These are phyloP conservation scores for Yamadazyma siamensis DNA, from an alignment of 1,139 yeast species.

Conservation along the genomic window DNA sequence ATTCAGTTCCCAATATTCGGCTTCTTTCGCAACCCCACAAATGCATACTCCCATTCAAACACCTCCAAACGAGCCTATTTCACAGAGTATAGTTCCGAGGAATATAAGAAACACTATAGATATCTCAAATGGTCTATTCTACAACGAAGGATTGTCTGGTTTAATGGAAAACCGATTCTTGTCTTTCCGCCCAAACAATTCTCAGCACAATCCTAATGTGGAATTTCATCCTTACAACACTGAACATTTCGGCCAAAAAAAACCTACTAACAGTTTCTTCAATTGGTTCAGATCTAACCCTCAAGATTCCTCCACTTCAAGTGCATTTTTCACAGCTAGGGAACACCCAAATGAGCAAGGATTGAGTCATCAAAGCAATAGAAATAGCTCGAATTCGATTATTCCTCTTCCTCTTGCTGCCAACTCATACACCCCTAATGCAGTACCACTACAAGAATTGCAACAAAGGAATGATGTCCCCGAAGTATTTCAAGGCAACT, in stretches of 20 bases:
- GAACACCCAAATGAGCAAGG: too few species aligned
- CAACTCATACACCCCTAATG: slow-evolving; percentile 19
- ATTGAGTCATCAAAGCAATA: slow-evolving; percentile 6
- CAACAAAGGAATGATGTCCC: neutral
- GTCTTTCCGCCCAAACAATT: slow-evolving; percentile 50
- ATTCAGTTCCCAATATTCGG: neutral
- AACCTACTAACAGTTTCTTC: slow-evolving; percentile 3
- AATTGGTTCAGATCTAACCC: slow-evolving; percentile 7
- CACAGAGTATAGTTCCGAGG: neutral
- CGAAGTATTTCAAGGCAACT: slow-evolving; percentile 17
- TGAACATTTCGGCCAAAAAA: slow-evolving; percentile 10
- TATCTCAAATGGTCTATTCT: neutral
- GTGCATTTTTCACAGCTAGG: neutral
- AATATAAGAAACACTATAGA: neutral
- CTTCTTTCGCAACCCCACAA: neutral
- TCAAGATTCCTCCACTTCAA: neutral
- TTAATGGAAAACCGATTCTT: slow-evolving; percentile 51
- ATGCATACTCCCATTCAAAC: slow-evolving; percentile 1
- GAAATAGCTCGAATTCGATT: slow-evolving; percentile 21
- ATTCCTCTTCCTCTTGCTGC: slow-evolving; percentile 8
- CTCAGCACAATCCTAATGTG: slow-evolving; percentile 37
- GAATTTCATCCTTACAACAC: slow-evolving; percentile 41
- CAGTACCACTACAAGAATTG: slow-evolving; percentile 18
- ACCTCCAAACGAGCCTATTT: slow-evolving; percentile 2
- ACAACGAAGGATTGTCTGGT: slow-evolving; percentile 11